Conservation (phyloP, 345 rosid genomes). For the Euphorbia tirucalli region DNA sequence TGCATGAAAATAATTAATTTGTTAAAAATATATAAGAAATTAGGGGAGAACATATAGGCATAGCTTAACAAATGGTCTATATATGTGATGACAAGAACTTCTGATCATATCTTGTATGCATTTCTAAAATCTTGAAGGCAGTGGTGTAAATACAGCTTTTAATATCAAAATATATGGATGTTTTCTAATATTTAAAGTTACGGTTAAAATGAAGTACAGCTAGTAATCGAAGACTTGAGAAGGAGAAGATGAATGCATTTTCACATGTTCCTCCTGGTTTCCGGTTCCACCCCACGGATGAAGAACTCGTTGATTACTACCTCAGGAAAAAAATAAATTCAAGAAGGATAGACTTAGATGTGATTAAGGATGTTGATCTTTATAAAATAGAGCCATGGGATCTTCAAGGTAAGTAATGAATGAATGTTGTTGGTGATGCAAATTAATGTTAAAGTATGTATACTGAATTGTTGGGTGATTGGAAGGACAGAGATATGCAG, state of each 20-base stretch:
- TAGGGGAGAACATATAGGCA: too few relatives aligned
- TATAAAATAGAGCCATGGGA: slow-evolving; percentile 42
- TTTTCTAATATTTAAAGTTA: too few relatives aligned
- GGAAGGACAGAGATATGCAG: slow-evolving; percentile 24
- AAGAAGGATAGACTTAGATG: slow-evolving; percentile 36
- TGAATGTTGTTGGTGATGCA: too few relatives aligned
- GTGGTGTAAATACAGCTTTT: neutral
- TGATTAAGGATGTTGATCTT: slow-evolving; percentile 37
- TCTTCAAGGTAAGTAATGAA: slow-evolving; percentile 27
- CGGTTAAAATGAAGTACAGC: slow-evolving; percentile 27
- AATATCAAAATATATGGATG: too few relatives aligned
- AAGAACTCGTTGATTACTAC: slow-evolving; percentile 38
- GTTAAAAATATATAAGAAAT: too few relatives aligned
- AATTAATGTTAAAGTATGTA: too few relatives aligned
- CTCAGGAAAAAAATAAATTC: slow-evolving; percentile 31
- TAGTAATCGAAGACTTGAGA: slow-evolving; percentile 12
- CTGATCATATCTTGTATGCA: too few relatives aligned
- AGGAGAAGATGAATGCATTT: slow-evolving; percentile 19
- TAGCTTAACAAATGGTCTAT: too few relatives aligned
- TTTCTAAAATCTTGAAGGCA: too few relatives aligned
- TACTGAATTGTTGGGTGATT: neutral
- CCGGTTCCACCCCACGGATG: slow-evolving; percentile 40
- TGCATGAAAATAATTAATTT: too few relatives aligned
- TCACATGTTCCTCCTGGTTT: slow-evolving; percentile 38
- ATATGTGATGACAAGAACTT: too few relatives aligned